These are phyloP conservation scores for Ceratobasidium sp. DNA, from an alignment of 1,284 basidiomycete genomes.

Conservation along the genomic window DNA sequence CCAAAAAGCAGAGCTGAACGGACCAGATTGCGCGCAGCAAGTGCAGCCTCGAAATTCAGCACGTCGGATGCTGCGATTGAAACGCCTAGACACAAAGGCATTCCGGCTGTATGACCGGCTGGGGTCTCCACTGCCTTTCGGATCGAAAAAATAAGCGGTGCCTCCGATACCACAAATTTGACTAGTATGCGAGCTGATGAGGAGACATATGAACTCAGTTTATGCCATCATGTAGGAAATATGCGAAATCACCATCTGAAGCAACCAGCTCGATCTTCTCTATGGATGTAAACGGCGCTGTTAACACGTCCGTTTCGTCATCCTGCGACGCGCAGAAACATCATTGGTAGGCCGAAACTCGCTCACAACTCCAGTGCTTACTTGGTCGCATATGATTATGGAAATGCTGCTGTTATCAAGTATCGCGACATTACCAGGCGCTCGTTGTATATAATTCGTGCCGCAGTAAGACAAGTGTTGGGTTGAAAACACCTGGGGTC, in stretches of 20 bases:
- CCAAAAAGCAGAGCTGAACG: background rate
- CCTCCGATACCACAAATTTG: constrained; percentile 21
- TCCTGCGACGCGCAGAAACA: background rate
- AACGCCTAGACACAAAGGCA: constrained; percentile 14
- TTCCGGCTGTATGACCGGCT: background rate
- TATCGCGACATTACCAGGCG: constrained; percentile 36
- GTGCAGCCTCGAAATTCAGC: constrained; percentile 24
- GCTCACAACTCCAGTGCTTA: background rate
- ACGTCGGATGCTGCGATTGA: constrained; percentile 29
- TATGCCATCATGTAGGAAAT: no score
- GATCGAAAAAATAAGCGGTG: constrained; percentile 33
- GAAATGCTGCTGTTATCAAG: constrained; percentile 25
- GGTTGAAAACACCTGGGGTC: constrained; percentile 37
- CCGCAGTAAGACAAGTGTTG: constrained; percentile 38
- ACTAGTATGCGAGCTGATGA: constrained; percentile 16
- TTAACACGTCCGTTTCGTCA: constrained; percentile 33
- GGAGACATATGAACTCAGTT: background rate
- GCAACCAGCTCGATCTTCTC: constrained; percentile 11
- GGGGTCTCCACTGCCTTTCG: constrained; percentile 15
- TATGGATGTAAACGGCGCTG: background rate
- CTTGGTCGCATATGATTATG: constrained; percentile 37
- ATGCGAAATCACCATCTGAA: constrained; percentile 10
- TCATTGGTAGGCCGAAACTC: no score
- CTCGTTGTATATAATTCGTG: constrained; percentile 15
- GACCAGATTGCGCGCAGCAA: constrained; percentile 41